A percentile compares a stretch with the other conserved stretches of the same genome.
These are phyloP conservation scores for Dactylellina parvicollis DNA, from an alignment of 2,329 filamentous ascomycete species.

Conservation along the genomic window DNA sequence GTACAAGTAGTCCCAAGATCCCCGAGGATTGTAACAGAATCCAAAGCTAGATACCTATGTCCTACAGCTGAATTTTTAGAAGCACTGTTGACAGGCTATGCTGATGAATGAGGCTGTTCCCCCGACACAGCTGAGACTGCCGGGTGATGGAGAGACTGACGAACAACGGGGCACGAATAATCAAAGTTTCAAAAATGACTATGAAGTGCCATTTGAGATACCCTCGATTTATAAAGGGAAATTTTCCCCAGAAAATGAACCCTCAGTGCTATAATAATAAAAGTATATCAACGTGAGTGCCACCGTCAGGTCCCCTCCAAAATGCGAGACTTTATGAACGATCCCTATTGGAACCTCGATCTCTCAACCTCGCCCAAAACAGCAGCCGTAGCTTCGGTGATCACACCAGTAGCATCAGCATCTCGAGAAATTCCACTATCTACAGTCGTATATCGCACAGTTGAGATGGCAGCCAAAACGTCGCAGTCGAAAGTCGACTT, in stretches of 20 bases:
- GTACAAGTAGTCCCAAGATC: background rate
- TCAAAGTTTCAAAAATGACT: constrained; percentile 10
- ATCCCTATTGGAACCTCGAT: constrained; percentile 49
- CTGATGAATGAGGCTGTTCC: background rate
- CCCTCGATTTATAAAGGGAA: background rate
- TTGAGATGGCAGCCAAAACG: constrained; percentile 10
- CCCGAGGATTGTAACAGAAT: background rate
- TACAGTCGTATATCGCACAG: constrained; percentile 38
- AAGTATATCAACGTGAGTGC: constrained; percentile 5
- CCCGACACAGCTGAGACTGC: constrained; percentile 20
- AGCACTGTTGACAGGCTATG: constrained; percentile 15
- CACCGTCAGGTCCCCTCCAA: background rate
- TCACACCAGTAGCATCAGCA: background rate
- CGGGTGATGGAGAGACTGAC: constrained; percentile 20
- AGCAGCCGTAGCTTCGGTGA: constrained; percentile 2
- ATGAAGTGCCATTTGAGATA: background rate
- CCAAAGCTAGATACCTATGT: background rate
- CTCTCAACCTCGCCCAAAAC: background rate
- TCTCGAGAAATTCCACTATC: constrained; percentile 31
- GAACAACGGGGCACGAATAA: background rate
- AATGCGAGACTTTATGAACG: constrained; percentile 40
- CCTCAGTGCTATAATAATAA: background rate
- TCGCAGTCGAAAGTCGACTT: constrained; percentile 5
- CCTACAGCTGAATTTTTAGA: background rate
- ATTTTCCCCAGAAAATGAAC: constrained; percentile 2